Base-by-base conservation (phyloP, 2,329 filamentous ascomycete species). In the Diaporthe citrichinensis region DNA sequence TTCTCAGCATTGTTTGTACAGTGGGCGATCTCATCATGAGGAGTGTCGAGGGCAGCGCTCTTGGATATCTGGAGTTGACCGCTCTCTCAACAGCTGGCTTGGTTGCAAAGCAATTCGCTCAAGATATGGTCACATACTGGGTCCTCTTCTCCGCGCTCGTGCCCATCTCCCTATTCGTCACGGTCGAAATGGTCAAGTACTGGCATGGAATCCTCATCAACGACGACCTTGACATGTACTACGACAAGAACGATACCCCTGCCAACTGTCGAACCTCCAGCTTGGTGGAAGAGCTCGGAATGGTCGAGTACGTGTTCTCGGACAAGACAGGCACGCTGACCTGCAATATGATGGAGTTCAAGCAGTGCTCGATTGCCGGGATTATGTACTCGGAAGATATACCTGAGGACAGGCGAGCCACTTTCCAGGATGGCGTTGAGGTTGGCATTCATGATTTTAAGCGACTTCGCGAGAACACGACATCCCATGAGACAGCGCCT, bases 301-400 rank as follows among this genome's bases (percentile, higher is more conserved):
- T 98, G 90, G 97, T 99, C 59, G 97, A 98, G 82, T 99, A 97
- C 81, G 97, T 99, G 78, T 99, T 99, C 84, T 98, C 95, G 0
- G 96, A 98, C 87, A 98, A 98, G 87, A 98, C 96, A 1, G 96
- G 96, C 58, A 98, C 96, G 5, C 87, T 98, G 81, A 98, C 96
- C n/a, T 98, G 96, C 86, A 98, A 98, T 82, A 93, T 95, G 89
- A 98, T 99, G 97, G 96, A 98, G 84, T 99, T 98, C 84, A 95
- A 95, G 82, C 95, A 98, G 84, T 97, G 94, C 81, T 94, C 94
- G 0, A 98, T 99, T 81, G 95, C 92, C 36, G 97, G 97, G 36
- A 93, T 98, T 72, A 96, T 98, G 85, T 99, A 99, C 82, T 94
- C 95, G 17, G 95, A 97, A 72, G 95, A 96, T 58, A 92, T 98